A percentile compares a stretch with the other conserved stretches of the same genome.
Conservation (phyloP, 768 basidiomycete genomes). For the Russula brevipes region DNA sequence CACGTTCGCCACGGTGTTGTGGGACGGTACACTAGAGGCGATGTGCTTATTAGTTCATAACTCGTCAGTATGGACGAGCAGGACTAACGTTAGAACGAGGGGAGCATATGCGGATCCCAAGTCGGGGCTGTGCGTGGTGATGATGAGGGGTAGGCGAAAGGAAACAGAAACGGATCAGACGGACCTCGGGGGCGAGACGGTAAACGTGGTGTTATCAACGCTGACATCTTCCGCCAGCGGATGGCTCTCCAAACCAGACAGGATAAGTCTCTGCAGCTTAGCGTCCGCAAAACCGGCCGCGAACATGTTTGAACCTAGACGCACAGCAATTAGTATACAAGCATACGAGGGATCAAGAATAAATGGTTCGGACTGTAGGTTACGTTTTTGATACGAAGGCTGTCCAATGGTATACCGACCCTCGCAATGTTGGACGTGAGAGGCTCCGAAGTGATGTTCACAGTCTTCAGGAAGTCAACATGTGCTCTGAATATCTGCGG, state of each 20-base stretch:
- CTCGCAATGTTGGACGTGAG: neutral
- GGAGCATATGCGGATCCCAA: slow-evolving; percentile 19
- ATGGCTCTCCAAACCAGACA: neutral
- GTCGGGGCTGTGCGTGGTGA: slow-evolving; percentile 9
- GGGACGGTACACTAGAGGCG: neutral
- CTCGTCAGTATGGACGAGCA: neutral
- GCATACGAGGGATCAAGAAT: neutral
- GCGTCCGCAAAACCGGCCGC: slow-evolving; percentile 3
- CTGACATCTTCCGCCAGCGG: neutral
- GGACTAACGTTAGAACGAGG: slow-evolving; percentile 11
- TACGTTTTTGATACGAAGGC: slow-evolving; percentile 2
- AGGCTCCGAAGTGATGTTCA: neutral
- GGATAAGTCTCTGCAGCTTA: neutral
- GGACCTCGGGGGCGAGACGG: neutral
- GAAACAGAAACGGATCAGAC: neutral
- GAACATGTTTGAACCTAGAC: slow-evolving; percentile 22
- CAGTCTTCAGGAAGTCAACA: slow-evolving; percentile 10
- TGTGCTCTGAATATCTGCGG: slow-evolving; percentile 14
- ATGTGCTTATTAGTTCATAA: neutral
- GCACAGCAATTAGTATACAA: neutral
- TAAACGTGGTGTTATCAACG: neutral
- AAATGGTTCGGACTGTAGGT: slow-evolving; percentile 8
- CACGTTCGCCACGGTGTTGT: neutral
- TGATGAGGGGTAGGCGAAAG: neutral
- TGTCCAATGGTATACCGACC: slow-evolving; percentile 19